These are phyloP conservation scores for Chaetomiaceae sp. DNA, from an alignment of 2,329 filamentous ascomycete species.

Conservation along the genomic window DNA sequence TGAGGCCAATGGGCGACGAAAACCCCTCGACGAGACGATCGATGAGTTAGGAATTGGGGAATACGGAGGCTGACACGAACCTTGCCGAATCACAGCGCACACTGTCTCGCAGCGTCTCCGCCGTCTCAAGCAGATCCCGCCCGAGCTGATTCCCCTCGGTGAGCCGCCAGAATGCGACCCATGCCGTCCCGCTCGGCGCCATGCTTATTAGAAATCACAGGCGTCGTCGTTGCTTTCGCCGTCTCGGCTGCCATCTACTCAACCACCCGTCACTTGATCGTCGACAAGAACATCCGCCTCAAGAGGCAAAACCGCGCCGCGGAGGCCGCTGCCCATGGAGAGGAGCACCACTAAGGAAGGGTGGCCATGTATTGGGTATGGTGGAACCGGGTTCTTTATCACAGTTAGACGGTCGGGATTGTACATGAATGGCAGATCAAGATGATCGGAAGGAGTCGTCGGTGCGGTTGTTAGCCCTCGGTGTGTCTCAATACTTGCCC, in stretches of 20 bases:
- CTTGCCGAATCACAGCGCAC: constrained; percentile 62
- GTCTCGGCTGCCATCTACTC: constrained; percentile 80
- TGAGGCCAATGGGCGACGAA: constrained; percentile 30
- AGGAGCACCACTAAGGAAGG: constrained; percentile 15
- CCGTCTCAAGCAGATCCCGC: constrained; percentile 81
- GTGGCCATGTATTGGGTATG: constrained; percentile 12
- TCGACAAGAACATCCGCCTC: constrained; percentile 91
- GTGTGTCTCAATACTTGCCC: constrained; percentile 6
- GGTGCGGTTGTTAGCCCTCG: not conserved
- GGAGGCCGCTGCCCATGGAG: constrained; percentile 31
- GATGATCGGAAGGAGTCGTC: constrained; percentile 1
- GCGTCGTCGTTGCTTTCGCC: constrained; percentile 82
- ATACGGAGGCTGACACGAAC: constrained; percentile 22
- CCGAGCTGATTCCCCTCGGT: constrained; percentile 94
- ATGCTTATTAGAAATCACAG: constrained; percentile 39
- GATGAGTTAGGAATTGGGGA: constrained; percentile 1
- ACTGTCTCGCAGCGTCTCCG: constrained; percentile 94
- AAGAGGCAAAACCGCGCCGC: constrained; percentile 60
- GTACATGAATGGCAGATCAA: constrained; percentile 21
- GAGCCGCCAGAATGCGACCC: constrained; percentile 35
- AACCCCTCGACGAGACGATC: constrained; percentile 6
- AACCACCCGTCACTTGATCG: constrained; percentile 71
- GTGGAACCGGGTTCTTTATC: constrained; percentile 19
- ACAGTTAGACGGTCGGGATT: constrained; percentile 15
- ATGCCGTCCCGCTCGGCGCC: not conserved